These are phyloP conservation scores for Xylaria arbuscula DNA, from an alignment of 2,329 filamentous ascomycete species.

Conservation along the genomic window DNA sequence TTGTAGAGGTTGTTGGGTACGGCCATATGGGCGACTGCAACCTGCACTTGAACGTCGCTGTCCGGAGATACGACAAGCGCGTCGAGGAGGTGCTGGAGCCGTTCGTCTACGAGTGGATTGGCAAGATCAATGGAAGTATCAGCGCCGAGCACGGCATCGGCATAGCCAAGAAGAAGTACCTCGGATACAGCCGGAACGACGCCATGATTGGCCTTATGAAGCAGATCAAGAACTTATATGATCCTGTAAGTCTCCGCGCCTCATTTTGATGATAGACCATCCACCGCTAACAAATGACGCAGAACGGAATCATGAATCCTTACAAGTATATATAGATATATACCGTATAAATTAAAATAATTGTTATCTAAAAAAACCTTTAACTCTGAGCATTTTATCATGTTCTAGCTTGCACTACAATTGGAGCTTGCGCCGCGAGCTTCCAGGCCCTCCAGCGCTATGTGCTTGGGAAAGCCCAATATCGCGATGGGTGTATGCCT, in stretches of 20 bases:
- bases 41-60: constrained; percentile 90
- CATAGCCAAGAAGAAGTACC: constrained; percentile 93
- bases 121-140: constrained; percentile 88
- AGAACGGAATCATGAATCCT: constrained; percentile 99
- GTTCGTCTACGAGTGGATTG: constrained; percentile 97
- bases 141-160: constrained; percentile 96
- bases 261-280: neutral
- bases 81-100: constrained; percentile 92
- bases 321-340: constrained; percentile 85
- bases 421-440: neutral
- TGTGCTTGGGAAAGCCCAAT: too few relatives aligned
- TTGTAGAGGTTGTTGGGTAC: constrained; percentile 92
- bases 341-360: too few relatives aligned
- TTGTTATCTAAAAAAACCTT: too few relatives aligned
- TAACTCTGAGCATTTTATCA: too few relatives aligned
- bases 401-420: too few relatives aligned
- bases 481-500: too few relatives aligned
- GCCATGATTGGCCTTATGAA: constrained; percentile 93
- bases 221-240: constrained; percentile 92
- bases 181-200: constrained; percentile 90
- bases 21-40: constrained; percentile 99
- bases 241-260: constrained; percentile 75
- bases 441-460: neutral
- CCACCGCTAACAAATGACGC: constrained; percentile 38
- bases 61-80: constrained; percentile 83